phyloP scores from a whole-genome alignment of 495 filamentous ascomycete genomes.

The Podospora sp. region DNA sequence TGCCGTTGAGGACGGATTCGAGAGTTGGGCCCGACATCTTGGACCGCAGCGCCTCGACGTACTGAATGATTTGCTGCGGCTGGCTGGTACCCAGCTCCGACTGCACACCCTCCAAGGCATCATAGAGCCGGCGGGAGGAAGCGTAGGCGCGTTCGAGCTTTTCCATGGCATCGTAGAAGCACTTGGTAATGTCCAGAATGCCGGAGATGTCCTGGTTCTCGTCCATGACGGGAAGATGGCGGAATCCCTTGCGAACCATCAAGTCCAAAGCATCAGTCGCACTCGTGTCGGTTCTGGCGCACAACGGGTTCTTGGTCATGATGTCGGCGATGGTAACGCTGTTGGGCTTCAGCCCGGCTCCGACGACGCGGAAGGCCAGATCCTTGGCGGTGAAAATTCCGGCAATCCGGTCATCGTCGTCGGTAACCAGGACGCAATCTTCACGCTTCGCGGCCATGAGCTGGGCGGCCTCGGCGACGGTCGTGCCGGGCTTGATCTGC shows the following conservation, averaged over 20 bases:
- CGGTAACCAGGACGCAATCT: slow-evolving; percentile 98
- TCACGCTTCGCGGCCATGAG: slow-evolving; percentile 99
- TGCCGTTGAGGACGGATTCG: slow-evolving; percentile 88
- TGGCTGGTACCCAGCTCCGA: slow-evolving; percentile 95
- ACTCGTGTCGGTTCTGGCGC: slow-evolving; percentile 95
- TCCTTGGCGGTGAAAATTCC: slow-evolving; percentile 99
- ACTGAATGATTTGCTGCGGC: slow-evolving; percentile 97
- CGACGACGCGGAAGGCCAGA: slow-evolving; percentile 94
- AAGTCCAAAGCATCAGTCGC: slow-evolving; percentile 96
- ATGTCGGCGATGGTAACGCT: slow-evolving; percentile 94
- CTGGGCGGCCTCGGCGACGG: slow-evolving; percentile 94
- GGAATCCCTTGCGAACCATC: slow-evolving; percentile 97
- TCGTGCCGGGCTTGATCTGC: slow-evolving; percentile 95
- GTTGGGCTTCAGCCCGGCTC: slow-evolving; percentile 85
- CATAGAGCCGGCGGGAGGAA: slow-evolving; percentile 93
- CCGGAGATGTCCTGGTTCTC: slow-evolving; percentile 99
- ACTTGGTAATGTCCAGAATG: slow-evolving; percentile 98
- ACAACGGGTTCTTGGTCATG: slow-evolving; percentile 99
- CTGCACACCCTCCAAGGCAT: slow-evolving; percentile 97
- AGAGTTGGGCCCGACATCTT: slow-evolving; percentile 99
- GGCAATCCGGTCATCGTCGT: slow-evolving; percentile 95
- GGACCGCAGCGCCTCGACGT: slow-evolving; percentile 88
- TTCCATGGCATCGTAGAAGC: slow-evolving; percentile 99
- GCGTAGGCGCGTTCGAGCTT: slow-evolving; percentile 96
- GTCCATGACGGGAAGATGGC: slow-evolving; percentile 98